phyloP scores from a whole-genome alignment of 768 basidiomycete species.

The Favolaschia claudopus region DNA sequence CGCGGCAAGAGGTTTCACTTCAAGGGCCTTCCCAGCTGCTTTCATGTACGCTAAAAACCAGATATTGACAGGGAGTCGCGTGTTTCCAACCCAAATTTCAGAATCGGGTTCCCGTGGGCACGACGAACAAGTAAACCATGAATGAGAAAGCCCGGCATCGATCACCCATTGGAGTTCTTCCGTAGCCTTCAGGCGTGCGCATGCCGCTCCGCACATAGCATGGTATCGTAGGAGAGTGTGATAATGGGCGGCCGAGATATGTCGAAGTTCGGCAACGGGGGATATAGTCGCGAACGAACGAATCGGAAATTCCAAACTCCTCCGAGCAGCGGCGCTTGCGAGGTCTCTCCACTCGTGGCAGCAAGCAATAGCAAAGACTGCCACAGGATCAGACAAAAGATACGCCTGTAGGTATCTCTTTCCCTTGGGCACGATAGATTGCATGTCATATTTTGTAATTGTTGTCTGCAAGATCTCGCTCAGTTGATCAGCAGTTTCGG shows the following conservation, averaged over 20 bases:
- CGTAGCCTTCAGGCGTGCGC: neutral
- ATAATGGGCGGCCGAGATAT: neutral
- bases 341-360: neutral
- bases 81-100: neutral
- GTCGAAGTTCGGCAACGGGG: neutral
- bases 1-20: neutral
- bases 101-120: neutral
- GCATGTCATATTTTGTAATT: neutral
- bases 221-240: neutral
- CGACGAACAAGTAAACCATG: neutral
- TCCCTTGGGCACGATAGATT: neutral
- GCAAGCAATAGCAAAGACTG: neutral
- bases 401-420: neutral
- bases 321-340: neutral
- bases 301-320: neutral
- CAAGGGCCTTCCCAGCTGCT: neutral
- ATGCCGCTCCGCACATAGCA: neutral
- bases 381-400: neutral
- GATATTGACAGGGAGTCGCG: neutral
- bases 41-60: conserved; percentile 1
- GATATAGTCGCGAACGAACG: neutral
- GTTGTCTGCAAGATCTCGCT: neutral
- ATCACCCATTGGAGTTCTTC: neutral
- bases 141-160: neutral
- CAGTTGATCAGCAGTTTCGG: neutral